Evolutionary conservation across 1,139 yeast species (phyloP), one percentile per base, ranked within the genome.

Genomic region (Debaryomyces nepalensis): DNA sequence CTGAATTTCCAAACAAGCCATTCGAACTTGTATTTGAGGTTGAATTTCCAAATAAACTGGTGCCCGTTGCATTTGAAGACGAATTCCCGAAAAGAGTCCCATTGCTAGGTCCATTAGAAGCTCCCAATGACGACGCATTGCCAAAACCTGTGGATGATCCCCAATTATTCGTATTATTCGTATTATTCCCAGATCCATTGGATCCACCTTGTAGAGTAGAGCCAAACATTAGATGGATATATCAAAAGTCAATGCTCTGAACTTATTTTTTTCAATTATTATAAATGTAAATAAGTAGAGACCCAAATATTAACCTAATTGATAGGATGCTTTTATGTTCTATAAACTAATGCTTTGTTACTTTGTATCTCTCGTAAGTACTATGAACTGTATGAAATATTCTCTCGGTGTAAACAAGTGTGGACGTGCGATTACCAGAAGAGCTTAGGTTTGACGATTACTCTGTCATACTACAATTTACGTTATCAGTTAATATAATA

Each of bases 61-160:
- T n/a, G n/a, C 55, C 54, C 21, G 53, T 27, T 4, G 45, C 30
- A n/a, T 27, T 29, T 33, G 48, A 26, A n/a, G 53, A 45, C 41
- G 40, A 33, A 33, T 46, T 45, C 7, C 45, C 51, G 40, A 48
- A 48, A 26, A 48, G 24, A 4, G 45, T 37, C 8, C 45, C 44
- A 27, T 39, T 30, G n/a, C 16, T 11, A 10, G 37, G 14, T 7
- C 40, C 31, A 20, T 36, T 36, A 5, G 47, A 36, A 12, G 46
- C 50, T 30, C 54, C 47, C 21, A 53, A 44, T 3, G 61, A 56
- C 10, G 57, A 49, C 19, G 62, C 37, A 37, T 57, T 45, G 6
- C 55, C 64, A 46, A 63, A 61, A 4, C 65, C 65, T 7, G 57
- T 48, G 3, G 66, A 53, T 14, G 61, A 49, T 26, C 54, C 56